Evolutionary conservation across 164 flowering plant species (phyloP).

Genomic region (Macadamia tetraphylla): DNA sequence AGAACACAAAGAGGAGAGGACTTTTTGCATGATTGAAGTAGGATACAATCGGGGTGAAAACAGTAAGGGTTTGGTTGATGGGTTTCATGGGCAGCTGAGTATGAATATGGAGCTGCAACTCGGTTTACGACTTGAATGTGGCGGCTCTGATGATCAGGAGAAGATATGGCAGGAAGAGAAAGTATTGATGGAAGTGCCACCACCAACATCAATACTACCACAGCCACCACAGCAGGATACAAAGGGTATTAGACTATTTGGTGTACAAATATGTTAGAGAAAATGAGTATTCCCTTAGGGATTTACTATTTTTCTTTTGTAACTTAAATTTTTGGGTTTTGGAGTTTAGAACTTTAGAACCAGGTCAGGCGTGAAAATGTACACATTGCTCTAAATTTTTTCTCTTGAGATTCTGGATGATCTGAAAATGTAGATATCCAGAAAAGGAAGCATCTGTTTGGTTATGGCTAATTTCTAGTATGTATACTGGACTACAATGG

Average conservation of each 20-base stretch:
- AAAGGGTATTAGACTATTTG: slow-evolving; percentile 30
- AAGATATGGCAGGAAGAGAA: slow-evolving; percentile 10
- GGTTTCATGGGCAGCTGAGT: neutral
- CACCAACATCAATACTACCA: neutral
- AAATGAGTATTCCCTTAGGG: no score
- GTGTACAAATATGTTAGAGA: slow-evolving; percentile 26
- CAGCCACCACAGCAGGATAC: slow-evolving; percentile 2
- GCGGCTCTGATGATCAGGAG: neutral
- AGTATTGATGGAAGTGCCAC: neutral
- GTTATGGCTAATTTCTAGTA: no score
- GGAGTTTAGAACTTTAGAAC: no score
- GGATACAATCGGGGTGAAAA: slow-evolving; percentile 1
- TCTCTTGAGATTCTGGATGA: no score
- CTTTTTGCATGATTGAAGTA: slow-evolving; percentile 27
- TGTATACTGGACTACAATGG: no score
- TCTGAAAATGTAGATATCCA: no score
- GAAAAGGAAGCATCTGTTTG: no score
- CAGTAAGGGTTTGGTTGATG: neutral
- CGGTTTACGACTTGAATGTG: slow-evolving; percentile 8
- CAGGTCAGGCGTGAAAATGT: no score
- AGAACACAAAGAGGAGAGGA: neutral
- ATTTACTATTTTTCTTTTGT: no score
- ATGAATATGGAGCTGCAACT: slow-evolving; percentile 14
- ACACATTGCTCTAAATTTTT: no score
- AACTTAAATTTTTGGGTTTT: no score